Base-by-base conservation (phyloP, 2,329 filamentous ascomycete species). In the Dryadomyces quercivorus region DNA sequence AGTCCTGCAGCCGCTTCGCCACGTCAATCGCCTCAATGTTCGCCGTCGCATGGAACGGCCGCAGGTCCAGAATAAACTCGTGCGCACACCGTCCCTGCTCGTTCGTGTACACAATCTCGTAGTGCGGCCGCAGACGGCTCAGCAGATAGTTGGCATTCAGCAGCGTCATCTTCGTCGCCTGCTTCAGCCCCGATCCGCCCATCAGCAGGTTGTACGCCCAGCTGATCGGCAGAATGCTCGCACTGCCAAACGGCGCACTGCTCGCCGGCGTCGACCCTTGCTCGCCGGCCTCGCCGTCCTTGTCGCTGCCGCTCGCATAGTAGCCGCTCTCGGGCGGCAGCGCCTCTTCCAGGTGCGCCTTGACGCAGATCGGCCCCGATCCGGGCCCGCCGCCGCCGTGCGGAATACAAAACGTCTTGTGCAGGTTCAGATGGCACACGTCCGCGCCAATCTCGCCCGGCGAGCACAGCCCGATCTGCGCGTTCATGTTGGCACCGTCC, bases 351-450 rank as follows among this genome's bases (percentile, higher is more conserved):
- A 97, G 81, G 64, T 94, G 88, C 57, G 82, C 72, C 67, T 91
- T 93, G 54, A 95, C 92, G 65, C 90, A 91, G 61, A 97, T 95
- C 53, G 92, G 92, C 2, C 92, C 92, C 42, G 96, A 88, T 63
- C 92, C 92, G 10, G 92, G 92, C 16, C 92, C 92, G 60, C 92
- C 92, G 59, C 92, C 92, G 54, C 92, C 92, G 70, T 97, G 92
- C 49, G 92, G 92, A 64, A 97, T 97, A 68, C 92, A 97, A 76
- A 97, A 97, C 3, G 92, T 97, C 80, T 97, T 97, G 81, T 97
- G 92, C 45, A 97, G 78, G 71, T 97, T 97, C 57, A 97, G 76
- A 73, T 96, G 92, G 78, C 92, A 97, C 43, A 96, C 91, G 67
- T 97, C 92, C 34, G 92, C 92, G 20, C 92, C 92, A 61, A 97